Base-by-base conservation (phyloP, 2,329 filamentous ascomycete species). In the Helotiales sp. region DNA sequence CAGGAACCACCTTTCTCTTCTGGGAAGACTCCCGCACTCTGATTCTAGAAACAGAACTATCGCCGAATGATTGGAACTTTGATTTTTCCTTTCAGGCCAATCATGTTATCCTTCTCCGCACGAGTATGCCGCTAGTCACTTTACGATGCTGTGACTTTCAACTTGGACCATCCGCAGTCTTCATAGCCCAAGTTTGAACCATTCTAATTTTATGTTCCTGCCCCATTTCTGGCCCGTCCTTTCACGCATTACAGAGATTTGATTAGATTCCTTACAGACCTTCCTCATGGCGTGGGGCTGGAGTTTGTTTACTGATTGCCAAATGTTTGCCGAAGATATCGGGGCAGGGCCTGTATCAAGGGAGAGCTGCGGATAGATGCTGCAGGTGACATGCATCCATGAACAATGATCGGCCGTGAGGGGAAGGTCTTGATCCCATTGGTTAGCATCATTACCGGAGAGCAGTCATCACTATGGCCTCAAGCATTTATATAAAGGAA, bases 401-500 rank as follows among this genome's bases (percentile, higher is more conserved):
- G 57, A 28, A 60, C 17, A 32, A 47, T 32, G 57, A 60, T 60
- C 57, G 54, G 30, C 40, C 24, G 22, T 45, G 57, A 60, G 34
- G 57, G 40, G 37, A 60, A 28, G 37, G 37, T 30, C 13, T 32
- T 60, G 37, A 60, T 34, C 50, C n/a, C 6, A 57, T 34, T 57
- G 57, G 22, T 60, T 58, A 10, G 17, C 15, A 20, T 60, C 57
- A 60, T 60, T 45, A 45, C 57, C 57, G 54, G 57, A 43, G 37
- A 60, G 57, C 20, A 60, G 57, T 24, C 57, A 60, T 15, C 34
- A 22, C 15, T 32, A 13, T 6, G 13, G 6, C 6, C 37, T 45
- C 40, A 13, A 32, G 17, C 2, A 26, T 26, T 6, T 60, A 45
- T 28, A 43, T 45, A 60, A 26, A 47, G 2, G 55, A 15, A 24